phyloP scores from a whole-genome alignment of 2,329 filamentous ascomycete genomes.

The Cercospora sp. region DNA sequence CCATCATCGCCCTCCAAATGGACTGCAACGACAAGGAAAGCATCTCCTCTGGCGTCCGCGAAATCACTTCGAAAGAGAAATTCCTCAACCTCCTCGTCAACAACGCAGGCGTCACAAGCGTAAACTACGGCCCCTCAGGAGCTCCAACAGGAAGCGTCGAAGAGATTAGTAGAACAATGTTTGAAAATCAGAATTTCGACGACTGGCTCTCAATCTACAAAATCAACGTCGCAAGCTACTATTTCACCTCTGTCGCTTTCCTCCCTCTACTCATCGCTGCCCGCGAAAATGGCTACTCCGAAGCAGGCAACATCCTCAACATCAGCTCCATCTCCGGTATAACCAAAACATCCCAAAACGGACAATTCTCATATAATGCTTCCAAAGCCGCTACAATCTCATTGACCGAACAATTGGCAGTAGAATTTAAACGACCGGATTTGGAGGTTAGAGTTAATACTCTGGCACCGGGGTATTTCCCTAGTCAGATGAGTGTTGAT shows the following conservation, averaged over 20 bases:
- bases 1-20: constrained; percentile 41
- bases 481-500: constrained; percentile 57
- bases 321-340: constrained; percentile 49
- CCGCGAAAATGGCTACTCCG: constrained; percentile 44
- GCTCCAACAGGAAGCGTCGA: constrained; percentile 39
- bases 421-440: constrained; percentile 51
- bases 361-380: constrained; percentile 51
- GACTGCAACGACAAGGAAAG: constrained; percentile 38
- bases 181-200: constrained; percentile 44
- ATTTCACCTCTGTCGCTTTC: constrained; percentile 49
- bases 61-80: constrained; percentile 34
- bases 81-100: constrained; percentile 38
- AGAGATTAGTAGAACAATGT: constrained; percentile 59
- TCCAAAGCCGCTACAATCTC: constrained; percentile 55
- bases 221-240: constrained; percentile 49
- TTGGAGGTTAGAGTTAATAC: constrained; percentile 58
- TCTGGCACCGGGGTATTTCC: constrained; percentile 59
- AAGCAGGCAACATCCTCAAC: constrained; percentile 48
- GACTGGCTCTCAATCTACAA: constrained; percentile 48
- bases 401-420: constrained; percentile 57
- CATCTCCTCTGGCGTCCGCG: constrained; percentile 31
- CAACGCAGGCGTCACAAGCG: constrained; percentile 35
- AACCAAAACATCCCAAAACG: constrained; percentile 47
- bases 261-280: constrained; percentile 47
- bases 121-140: constrained; percentile 33